A percentile compares a stretch with the other conserved stretches of the same genome.
Evolutionary conservation across 768 basidiomycete species (phyloP).

Genomic region (Boletus pseudo-olivaceus): DNA sequence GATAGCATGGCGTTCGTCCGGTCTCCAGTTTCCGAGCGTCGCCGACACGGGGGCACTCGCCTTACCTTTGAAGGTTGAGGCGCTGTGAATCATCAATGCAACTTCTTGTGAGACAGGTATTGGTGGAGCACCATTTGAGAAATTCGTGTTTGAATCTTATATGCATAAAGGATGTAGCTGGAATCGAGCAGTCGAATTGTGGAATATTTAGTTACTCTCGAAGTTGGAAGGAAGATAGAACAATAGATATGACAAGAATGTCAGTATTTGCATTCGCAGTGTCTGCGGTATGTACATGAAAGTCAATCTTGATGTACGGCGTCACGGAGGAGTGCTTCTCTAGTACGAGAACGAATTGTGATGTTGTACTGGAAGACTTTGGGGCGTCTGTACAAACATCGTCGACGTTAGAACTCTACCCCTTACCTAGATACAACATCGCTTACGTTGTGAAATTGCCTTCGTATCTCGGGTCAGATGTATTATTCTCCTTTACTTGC

Average conservation of each 20-base stretch:
- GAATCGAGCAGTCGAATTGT: neutral
- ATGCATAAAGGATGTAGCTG: too few species aligned
- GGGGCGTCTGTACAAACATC: neutral
- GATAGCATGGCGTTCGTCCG: slow-evolving; percentile 1
- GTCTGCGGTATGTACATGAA: neutral
- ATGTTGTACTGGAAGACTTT: neutral
- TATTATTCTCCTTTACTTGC: neutral
- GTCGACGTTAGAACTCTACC: neutral
- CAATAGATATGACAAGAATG: too few species aligned
- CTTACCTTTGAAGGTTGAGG: neutral
- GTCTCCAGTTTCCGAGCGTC: slow-evolving; percentile 1
- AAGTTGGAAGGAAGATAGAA: too few species aligned
- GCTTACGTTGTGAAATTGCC: slow-evolving; percentile 2
- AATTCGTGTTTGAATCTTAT: neutral
- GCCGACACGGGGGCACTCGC: neutral
- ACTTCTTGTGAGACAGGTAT: neutral
- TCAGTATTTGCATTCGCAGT: neutral
- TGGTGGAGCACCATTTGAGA: neutral
- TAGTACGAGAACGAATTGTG: neutral
- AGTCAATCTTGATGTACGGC: neutral
- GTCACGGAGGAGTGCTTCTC: neutral
- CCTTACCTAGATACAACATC: neutral
- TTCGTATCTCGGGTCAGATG: neutral
- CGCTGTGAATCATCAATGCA: neutral
- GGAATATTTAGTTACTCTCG: neutral